Evolutionary conservation across 306 rosid species (phyloP), one percentile per base, ranked within the genome.

Genomic region (Gastrolobium bilobum): DNA sequence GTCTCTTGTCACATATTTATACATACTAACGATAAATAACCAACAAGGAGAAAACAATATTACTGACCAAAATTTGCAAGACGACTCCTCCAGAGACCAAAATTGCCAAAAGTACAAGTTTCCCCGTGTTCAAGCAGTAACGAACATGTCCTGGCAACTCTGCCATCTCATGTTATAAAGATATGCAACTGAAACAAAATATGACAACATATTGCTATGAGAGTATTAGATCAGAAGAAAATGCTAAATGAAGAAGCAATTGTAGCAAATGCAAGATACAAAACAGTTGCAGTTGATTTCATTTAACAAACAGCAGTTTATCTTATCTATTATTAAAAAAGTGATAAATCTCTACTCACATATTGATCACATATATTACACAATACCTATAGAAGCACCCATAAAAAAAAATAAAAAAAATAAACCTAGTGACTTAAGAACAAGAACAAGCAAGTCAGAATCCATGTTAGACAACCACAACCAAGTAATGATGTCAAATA

Each of bases 51-150:
- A 63, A 31, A 35, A 34, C 50, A 66, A 7, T 15, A 37, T 6
- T 51, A 86, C 93, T 42, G 37, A 92, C 96, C 96, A 92, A 82
- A 77, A 92, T 82, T 71, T 90, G 97, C 84, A 92, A 70, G 37
- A 89, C 93, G 37, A 92, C 71, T 34, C 97, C 97, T 47, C 89
- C 89, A 2, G 92, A 78, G 54, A 92, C 97, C 87, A 90, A 81
- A 73, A 92, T 85, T 71, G 91, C 96, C 84, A 90, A 62, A 57
- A 75, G 73, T 52, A 89, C 89, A 77, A 90, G 89, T 71, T 86
- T 87, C 44, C 91, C 93, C 1, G 87, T 79, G 43, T 88, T 79
- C 73, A 90, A 83, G 84, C 94, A 92, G 57, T 88, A 84, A 37
- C 74, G 83, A 69, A 90, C 5, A 82, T 88, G 81, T 72, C 88